Base-by-base conservation (phyloP, 169 alveolate genomes). In the Theileria equi region DNA sequence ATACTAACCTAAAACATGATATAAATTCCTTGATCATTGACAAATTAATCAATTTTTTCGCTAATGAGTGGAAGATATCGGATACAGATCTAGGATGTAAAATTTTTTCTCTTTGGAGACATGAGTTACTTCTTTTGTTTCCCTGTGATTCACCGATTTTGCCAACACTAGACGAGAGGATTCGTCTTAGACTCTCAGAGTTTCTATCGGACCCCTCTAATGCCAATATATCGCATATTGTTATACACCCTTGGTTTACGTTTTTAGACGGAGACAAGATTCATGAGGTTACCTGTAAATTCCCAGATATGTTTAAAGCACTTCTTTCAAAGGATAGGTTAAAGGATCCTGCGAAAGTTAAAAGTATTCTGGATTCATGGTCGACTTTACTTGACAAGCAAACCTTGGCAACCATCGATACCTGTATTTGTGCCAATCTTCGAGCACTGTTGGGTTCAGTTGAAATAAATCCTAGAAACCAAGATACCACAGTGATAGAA, bases 221-320 rank as follows among this genome's bases (percentile, higher is more conserved):
- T 0, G 1, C 32, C 3, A 71, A 58, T 16, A 4, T 60, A 35
- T n/a, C 80, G 4, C 77, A 69, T 38, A 57, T 77, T 11, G 47
- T 77, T 16, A 60, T 68, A 3, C 78, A 63, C 23, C 81, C 86
- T 0, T 77, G 73, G 77, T 32, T 77, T 26, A 23, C 50, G 11
- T 19, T 8, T 31, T n/a, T n/a, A n/a, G n/a, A n/a, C n/a, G n/a
- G n/a, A n/a, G n/a, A n/a, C n/a, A n/a, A n/a, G n/a, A n/a, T n/a
- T n/a, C n/a, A n/a, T n/a, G n/a, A n/a, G n/a, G n/a, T n/a, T n/a
- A n/a, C n/a, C n/a, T n/a, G n/a, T n/a, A n/a, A n/a, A n/a, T n/a
- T n/a, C n/a, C n/a, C n/a, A n/a, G n/a, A n/a, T n/a, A n/a, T n/a
- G n/a, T n/a, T n/a, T 13, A 38, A 38, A 38, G 13, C 45, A 38